Conservation (phyloP, 192 early-diverging fungal species). For the Gaertneriomyces semiglobifer region DNA sequence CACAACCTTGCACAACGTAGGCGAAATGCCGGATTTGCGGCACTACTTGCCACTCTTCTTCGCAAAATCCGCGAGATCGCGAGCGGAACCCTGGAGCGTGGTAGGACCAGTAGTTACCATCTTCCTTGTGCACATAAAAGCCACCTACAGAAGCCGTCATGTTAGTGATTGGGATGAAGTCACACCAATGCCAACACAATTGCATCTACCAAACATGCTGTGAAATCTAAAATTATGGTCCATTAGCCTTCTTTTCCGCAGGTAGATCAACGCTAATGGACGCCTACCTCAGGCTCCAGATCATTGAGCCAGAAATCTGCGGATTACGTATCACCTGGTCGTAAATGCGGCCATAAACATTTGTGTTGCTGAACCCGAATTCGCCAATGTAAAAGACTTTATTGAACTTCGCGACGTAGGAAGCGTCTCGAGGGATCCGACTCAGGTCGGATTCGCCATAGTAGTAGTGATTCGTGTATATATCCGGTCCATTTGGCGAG, state of each 20-base stretch:
- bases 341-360: conserved; percentile 10
- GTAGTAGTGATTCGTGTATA: conserved; percentile 46
- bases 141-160: conserved; percentile 31
- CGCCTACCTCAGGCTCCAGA: conserved; percentile 44
- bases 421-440: conserved; percentile 11
- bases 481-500: conserved; percentile 28
- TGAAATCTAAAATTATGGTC: conserved; percentile 2
- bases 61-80: conserved; percentile 10
- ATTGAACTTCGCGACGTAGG: conserved; percentile 5
- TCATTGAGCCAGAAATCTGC: conserved; percentile 31
- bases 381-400: conserved; percentile 33
- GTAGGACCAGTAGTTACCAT: conserved; percentile 27
- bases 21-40: conserved; percentile 17
- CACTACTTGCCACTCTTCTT: conserved; percentile 11
- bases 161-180: background rate
- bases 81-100: conserved; percentile 31
- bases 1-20: background rate
- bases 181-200: background rate
- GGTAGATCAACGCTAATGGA: too few relatives aligned
- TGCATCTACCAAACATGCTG: conserved; percentile 6
- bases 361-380: conserved; percentile 32
- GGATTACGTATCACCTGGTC: conserved; percentile 12
- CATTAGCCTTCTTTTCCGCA: too few relatives aligned
- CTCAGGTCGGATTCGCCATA: conserved; percentile 12
- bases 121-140: conserved; percentile 36